phyloP scores from a whole-genome alignment of 2,329 filamentous ascomycete species.

The Coccinonectria pachysandricola region DNA sequence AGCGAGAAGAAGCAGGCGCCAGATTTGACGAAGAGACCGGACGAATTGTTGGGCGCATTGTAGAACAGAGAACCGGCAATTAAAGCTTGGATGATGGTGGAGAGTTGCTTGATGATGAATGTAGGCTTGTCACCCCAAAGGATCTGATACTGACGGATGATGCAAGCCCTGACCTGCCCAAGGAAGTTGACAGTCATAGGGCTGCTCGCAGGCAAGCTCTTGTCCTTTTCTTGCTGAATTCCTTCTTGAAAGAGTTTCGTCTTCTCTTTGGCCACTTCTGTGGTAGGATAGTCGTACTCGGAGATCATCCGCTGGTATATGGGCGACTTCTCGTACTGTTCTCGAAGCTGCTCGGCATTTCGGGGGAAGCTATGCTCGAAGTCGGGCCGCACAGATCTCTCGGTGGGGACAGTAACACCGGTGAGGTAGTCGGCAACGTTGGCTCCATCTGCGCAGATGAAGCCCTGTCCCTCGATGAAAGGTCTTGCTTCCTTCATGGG shows the following conservation, averaged over 20 bases:
- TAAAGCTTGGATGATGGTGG: slow-evolving; percentile 48
- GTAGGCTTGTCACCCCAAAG: slow-evolving; percentile 55
- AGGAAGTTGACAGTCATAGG: slow-evolving; percentile 45
- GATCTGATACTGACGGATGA: slow-evolving; percentile 54
- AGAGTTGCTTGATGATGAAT: slow-evolving; percentile 51
- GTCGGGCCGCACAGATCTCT: slow-evolving; percentile 47
- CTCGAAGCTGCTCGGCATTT: slow-evolving; percentile 33
- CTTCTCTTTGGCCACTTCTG: slow-evolving; percentile 34
- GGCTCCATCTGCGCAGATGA: slow-evolving; percentile 49
- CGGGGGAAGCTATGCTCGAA: slow-evolving; percentile 33
- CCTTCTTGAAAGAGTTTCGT: slow-evolving; percentile 45
- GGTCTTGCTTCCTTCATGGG: slow-evolving; percentile 45
- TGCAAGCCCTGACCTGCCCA: slow-evolving; percentile 44
- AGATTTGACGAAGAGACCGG: slow-evolving; percentile 52
- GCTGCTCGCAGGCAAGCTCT: slow-evolving; percentile 40
- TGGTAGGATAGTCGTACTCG: slow-evolving; percentile 48
- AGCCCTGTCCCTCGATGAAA: slow-evolving; percentile 56
- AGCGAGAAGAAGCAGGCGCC: slow-evolving; percentile 56
- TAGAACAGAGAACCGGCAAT: slow-evolving; percentile 60
- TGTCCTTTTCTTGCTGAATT: slow-evolving; percentile 44
- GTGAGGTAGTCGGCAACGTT: slow-evolving; percentile 59
- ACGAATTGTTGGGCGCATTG: slow-evolving; percentile 44
- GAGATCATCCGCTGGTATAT: slow-evolving; percentile 39
- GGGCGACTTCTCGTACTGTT: slow-evolving; percentile 39
- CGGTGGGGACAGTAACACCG: slow-evolving; percentile 55